Evolutionary conservation across 306 rosid genomes (phyloP), one percentile per base, ranked within the genome.

Genomic region (Hippophae gyantsensis): DNA sequence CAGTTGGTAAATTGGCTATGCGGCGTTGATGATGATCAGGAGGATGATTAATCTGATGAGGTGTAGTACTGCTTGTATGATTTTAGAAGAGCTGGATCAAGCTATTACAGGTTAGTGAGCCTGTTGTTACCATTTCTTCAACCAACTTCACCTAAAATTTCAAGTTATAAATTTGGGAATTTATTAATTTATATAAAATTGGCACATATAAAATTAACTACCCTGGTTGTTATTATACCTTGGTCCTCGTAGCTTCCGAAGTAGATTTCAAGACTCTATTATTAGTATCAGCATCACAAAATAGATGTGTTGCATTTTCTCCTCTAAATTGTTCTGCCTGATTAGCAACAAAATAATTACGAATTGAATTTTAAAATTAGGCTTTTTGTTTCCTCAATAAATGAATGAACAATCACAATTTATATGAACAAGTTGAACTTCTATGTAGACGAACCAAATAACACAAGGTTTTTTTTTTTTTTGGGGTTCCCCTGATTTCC

Each of bases 241-340:
- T 93, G 27, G 99, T 97, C 79, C 95, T 93, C 74, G 88, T 60
- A 6, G 97, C 99, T 74, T 93, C 97, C 25, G 88, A 95, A 42
- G 65, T 76, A 48, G 99, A 89, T 82, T 82, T 86, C 6, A 89
- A 79, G 40, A 93, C 97, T 47, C 90, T 72, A 51, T 89, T 89
- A 58, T 82, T 72, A 0, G 94, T 89, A 55, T 80, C 88, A 14
- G 97, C 97, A 4, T 84, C 94, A 6, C 60, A 78, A 59, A 74
- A 84, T 47, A 86, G 97, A 38, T 93, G 94, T 42, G 70, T 69
- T 74, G 76, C 84, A 23, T 89, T 86, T 72, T 86, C 95, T 63
- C 60, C 78, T 67, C 69, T 56, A 18, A 89, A 74, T 9, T 80
- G 77, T 10, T 82, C 93, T 68, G 77, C 89, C 99, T 93, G 73